Evolutionary conservation across 148 eudicot species (phyloP).

Genomic region (Amaranthus cruentus): DNA sequence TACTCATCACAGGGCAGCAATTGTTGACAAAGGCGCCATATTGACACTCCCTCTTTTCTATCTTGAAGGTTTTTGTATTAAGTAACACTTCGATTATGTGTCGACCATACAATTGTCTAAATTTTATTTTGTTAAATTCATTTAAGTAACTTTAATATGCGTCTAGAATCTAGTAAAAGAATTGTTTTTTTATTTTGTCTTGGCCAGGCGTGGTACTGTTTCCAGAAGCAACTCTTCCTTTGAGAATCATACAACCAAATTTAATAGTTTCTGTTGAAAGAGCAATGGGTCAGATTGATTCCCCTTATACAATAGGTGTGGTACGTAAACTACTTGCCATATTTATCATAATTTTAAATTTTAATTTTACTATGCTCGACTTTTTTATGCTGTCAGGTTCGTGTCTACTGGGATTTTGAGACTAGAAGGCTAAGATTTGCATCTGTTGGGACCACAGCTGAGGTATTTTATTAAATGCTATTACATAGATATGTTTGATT

Average conservation of each 20-base stretch:
- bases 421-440: slow-evolving; percentile 52
- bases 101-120: slow-evolving; percentile 9
- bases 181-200: not conserved
- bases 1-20: slow-evolving; percentile 64
- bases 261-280: slow-evolving; percentile 70
- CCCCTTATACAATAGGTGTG: slow-evolving; percentile 73
- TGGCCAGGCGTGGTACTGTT: slow-evolving; percentile 80
- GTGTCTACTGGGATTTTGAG: slow-evolving; percentile 46
- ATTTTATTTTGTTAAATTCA: not conserved
- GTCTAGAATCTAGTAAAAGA: not conserved
- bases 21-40: slow-evolving; percentile 73
- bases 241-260: slow-evolving; percentile 67
- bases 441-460: slow-evolving; percentile 82
- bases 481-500: no score
- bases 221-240: slow-evolving; percentile 91
- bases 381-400: slow-evolving; percentile 45
- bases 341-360: slow-evolving; percentile 7
- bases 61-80: slow-evolving; percentile 62
- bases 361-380: slow-evolving; percentile 11
- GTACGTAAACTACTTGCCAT: slow-evolving; percentile 41
- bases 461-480: slow-evolving; percentile 41
- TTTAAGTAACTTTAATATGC: not conserved
- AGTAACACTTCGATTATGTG: slow-evolving; percentile 1
- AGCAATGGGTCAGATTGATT: slow-evolving; percentile 67
- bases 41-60: slow-evolving; percentile 66